Evolutionary conservation across 2,329 filamentous ascomycete species (phyloP).

Genomic region (Fusarium hainanense): DNA sequence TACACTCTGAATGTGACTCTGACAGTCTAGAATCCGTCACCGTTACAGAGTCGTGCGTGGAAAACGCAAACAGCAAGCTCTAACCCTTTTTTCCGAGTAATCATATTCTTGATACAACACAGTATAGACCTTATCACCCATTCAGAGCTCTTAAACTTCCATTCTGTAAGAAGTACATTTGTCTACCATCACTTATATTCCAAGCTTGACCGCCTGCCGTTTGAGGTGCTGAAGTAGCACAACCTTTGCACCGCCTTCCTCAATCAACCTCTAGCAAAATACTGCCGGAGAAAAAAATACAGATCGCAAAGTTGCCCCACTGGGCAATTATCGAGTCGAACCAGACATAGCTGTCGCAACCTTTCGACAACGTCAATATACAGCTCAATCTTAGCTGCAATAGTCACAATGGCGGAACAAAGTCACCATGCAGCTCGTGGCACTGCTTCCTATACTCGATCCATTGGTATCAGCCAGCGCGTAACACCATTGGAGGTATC

Average conservation of each 20-base stretch:
- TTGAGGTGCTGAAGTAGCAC: neutral
- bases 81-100: neutral
- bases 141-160: neutral
- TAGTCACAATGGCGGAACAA: slow-evolving; percentile 48
- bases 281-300: slow-evolving; percentile 45
- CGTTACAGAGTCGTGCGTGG: neutral
- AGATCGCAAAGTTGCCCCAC: slow-evolving; percentile 40
- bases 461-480: slow-evolving; percentile 55
- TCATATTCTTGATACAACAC: neutral
- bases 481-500: slow-evolving; percentile 52
- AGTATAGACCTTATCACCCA: neutral
- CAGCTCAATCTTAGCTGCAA: slow-evolving; percentile 2
- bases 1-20: neutral
- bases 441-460: slow-evolving; percentile 49
- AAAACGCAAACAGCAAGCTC: neutral
- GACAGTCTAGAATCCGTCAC: neutral
- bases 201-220: slow-evolving; percentile 43
- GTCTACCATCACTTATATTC: neutral
- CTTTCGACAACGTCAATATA: slow-evolving; percentile 11
- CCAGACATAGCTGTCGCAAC: slow-evolving; percentile 31
- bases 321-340: slow-evolving; percentile 13
- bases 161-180: neutral
- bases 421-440: slow-evolving; percentile 47
- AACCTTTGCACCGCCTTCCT: slow-evolving; percentile 31
- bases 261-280: neutral